Evolutionary conservation across 2,329 filamentous ascomycete genomes (phyloP), one percentile per base, ranked within the genome.

Genomic region (Monosporascus sp.): DNA sequence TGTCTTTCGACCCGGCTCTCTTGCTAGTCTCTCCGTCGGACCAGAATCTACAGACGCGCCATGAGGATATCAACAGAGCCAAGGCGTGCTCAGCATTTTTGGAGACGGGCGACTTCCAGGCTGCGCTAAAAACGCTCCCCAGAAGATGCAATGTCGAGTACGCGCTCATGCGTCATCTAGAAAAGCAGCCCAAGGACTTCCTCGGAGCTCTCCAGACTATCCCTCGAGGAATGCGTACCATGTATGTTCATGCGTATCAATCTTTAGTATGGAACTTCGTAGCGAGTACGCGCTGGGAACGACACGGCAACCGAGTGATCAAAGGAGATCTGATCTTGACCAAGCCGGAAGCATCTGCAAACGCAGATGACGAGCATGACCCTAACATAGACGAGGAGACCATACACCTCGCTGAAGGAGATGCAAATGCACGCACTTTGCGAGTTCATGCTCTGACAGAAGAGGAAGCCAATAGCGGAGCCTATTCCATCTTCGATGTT

Each of bases 201-300:
- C 79, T 89, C 55, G 92, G 92, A 24, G 91, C 94, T 1, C 72
- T 99, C 50, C 81, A 87, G 65, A 80, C 81, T 51, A 92, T 99
- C 57, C 88, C 88, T 24, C 82, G 92, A 18, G 90, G 89, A 48
- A 77, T 97, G 63, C 84, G 91, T 44, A 82, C 91, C 54, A 97
- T 99, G 88, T 99, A 97, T 68, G 86, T 96, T 17, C 94, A 99
- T 69, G 93, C 94, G 5, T 97, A 97, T 72, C 94, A 99, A 70
- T 96, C 89, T 6, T 82, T 91, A 38, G 86, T 99, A 8, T 99
- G 93, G 93, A 99, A 99, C 73, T 82, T 85, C 60, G 89, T 85
- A 14, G 89, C 85, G 2, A 91, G 89, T 59, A 84, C 87, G 62
- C 87, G 94, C 47, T 96, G 91, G 87, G 81, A 85, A 43, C 74